A percentile compares a stretch with the other conserved stretches of the same genome.
phyloP scores from a whole-genome alignment of 441 rosid species.

The Pelargonium hybrid region DNA sequence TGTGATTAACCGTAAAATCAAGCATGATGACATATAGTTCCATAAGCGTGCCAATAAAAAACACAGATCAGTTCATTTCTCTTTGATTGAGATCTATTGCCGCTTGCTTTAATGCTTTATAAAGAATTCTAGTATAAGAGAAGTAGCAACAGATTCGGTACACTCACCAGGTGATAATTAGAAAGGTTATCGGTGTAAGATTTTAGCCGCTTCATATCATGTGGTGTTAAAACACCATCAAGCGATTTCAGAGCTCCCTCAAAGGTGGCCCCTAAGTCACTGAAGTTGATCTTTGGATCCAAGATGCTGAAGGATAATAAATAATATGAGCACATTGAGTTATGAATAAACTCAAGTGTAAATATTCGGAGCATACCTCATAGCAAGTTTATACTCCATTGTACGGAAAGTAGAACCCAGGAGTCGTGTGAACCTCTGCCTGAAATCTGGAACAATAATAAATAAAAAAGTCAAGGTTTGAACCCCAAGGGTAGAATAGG shows the following conservation, averaged over 20 bases:
- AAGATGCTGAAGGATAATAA: constrained; percentile 47
- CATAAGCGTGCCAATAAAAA: too few species aligned
- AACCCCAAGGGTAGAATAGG: not conserved
- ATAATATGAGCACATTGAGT: constrained; percentile 19
- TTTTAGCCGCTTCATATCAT: constrained; percentile 65
- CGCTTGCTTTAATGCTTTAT: not conserved
- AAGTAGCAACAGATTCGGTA: not conserved
- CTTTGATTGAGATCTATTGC: not conserved
- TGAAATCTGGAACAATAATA: constrained; percentile 47
- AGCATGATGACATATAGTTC: not conserved
- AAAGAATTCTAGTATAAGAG: not conserved
- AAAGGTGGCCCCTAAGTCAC: constrained; percentile 31
- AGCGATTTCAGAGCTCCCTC: constrained; percentile 50
- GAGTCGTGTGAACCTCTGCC: constrained; percentile 49
- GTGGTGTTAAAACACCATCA: constrained; percentile 39
- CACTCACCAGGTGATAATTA: constrained; percentile 59
- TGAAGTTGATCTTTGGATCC: constrained; percentile 75
- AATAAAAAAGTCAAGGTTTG: constrained; percentile 13
- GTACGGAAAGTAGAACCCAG: constrained; percentile 43
- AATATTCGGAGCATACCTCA: constrained; percentile 53
- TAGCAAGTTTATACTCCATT: constrained; percentile 89
- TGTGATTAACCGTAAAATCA: too few species aligned
- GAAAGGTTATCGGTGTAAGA: constrained; percentile 68
- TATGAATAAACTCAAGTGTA: constrained; percentile 4
- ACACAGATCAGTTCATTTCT: too few species aligned